A percentile compares a stretch with the other conserved stretches of the same genome.
Evolutionary conservation across 805 yeast species (phyloP).

Genomic region (Saturnispora dispora): DNA sequence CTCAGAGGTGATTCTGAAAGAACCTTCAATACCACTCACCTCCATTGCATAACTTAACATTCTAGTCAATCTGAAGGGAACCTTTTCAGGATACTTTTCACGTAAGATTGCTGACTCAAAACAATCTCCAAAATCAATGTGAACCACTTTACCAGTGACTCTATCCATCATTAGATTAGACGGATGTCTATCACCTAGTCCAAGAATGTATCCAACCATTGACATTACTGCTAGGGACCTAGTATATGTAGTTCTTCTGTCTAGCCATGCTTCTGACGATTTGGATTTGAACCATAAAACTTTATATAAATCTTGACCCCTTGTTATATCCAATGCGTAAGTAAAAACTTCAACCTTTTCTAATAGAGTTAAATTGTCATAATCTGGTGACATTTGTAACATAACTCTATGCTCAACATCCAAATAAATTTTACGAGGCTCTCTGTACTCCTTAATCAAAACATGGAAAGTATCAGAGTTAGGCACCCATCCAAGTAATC

Average conservation of each 20-base stretch:
- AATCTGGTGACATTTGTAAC: slow-evolving; percentile 97
- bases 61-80: slow-evolving; percentile 91
- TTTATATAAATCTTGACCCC: slow-evolving; percentile 93
- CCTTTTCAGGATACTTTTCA: slow-evolving; percentile 96
- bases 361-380: slow-evolving; percentile 76
- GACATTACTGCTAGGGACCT: slow-evolving; percentile 97
- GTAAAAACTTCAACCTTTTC: slow-evolving; percentile 96
- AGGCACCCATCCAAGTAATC: slow-evolving; percentile 94
- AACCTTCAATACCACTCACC: slow-evolving; percentile 96
- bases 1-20: slow-evolving; percentile 92
- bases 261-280: slow-evolving; percentile 96
- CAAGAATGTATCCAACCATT: slow-evolving; percentile 95
- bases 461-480: slow-evolving; percentile 96
- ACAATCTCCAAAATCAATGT: slow-evolving; percentile 98
- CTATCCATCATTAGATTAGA: slow-evolving; percentile 93
- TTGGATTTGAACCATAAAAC: slow-evolving; percentile 94
- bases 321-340: slow-evolving; percentile 86
- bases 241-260: slow-evolving; percentile 92
- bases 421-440: slow-evolving; percentile 75
- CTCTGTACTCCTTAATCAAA: slow-evolving; percentile 85
- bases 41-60: slow-evolving; percentile 99
- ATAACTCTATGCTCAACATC: slow-evolving; percentile 93
- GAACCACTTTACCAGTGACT: slow-evolving; percentile 90
- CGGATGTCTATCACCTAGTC: slow-evolving; percentile 97
- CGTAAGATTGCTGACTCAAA: slow-evolving; percentile 95